Conservation (phyloP, 768 basidiomycete genomes). For the Phaeotremella fagi region DNA sequence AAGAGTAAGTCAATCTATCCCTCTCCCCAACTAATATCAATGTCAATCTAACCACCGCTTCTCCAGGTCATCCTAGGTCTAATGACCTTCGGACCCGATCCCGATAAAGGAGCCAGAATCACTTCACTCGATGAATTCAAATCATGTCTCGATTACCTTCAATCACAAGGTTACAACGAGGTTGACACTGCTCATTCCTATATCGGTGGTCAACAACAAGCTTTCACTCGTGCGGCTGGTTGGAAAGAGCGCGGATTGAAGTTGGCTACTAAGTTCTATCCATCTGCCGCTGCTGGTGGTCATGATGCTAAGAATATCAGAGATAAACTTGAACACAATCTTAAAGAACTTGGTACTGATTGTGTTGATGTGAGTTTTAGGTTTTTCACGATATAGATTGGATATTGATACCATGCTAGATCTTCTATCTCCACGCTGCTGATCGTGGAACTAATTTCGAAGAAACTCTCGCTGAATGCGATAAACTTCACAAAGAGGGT, state of each 20-base stretch:
- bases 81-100: slow-evolving; percentile 36
- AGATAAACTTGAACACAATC: slow-evolving; percentile 45
- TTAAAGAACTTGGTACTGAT: slow-evolving; percentile 55
- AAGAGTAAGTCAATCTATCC: background rate
- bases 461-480: slow-evolving; percentile 53
- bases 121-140: slow-evolving; percentile 44
- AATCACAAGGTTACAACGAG: slow-evolving; percentile 58
- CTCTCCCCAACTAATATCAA: background rate
- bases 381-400: too few relatives aligned
- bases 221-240: slow-evolving; percentile 30
- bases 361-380: too few relatives aligned
- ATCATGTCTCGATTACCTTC: slow-evolving; percentile 57
- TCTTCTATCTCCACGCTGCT: slow-evolving; percentile 55
- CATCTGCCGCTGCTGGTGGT: slow-evolving; percentile 42
- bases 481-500: slow-evolving; percentile 56
- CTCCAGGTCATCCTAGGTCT: background rate
- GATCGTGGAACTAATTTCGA: slow-evolving; percentile 53
- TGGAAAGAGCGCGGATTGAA: slow-evolving; percentile 56
- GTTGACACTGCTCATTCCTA: slow-evolving; percentile 48
- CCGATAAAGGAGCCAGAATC: slow-evolving; percentile 31
- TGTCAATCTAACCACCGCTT: background rate
- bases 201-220: slow-evolving; percentile 44
- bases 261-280: slow-evolving; percentile 61
- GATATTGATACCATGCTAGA: too few relatives aligned
- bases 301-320: slow-evolving; percentile 48